These are phyloP conservation scores for Ogataea wickerhamii DNA, from an alignment of 805 yeast species.

Conservation along the genomic window DNA sequence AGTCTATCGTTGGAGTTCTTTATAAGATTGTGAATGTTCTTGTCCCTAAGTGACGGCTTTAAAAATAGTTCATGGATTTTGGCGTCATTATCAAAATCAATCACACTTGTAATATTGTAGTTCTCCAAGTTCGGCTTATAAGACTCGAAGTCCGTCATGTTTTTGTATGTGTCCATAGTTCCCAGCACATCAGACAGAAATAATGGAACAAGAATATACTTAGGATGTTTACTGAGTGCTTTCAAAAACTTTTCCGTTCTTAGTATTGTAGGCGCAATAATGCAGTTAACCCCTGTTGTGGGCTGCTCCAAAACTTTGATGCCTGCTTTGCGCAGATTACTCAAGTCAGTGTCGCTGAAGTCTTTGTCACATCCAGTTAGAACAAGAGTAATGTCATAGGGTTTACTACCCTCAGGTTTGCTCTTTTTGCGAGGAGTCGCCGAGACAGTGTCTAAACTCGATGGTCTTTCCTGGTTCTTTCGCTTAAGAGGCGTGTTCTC, in stretches of 20 bases:
- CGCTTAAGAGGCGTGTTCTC: conserved; percentile 2
- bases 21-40: conserved; percentile 17
- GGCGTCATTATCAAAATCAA: conserved; percentile 33
- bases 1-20: conserved; percentile 29
- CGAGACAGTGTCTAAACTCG: not conserved
- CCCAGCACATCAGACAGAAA: conserved; percentile 48
- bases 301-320: conserved; percentile 43
- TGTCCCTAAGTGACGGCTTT: conserved; percentile 20
- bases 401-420: conserved; percentile 18
- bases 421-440: conserved; percentile 18
- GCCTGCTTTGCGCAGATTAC: conserved; percentile 50
- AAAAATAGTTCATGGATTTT: conserved; percentile 33
- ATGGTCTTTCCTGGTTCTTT: conserved; percentile 8
- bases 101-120: conserved; percentile 25
- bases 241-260: conserved; percentile 85
- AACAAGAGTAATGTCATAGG: conserved; percentile 45
- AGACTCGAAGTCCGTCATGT: conserved; percentile 23
- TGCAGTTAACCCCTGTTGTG: conserved; percentile 41
- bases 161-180: conserved; percentile 26
- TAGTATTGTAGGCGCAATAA: conserved; percentile 77
- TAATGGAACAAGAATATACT: conserved; percentile 51
- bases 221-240: conserved; percentile 56
- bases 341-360: conserved; percentile 41
- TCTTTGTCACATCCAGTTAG: conserved; percentile 63
- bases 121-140: conserved; percentile 25